Evolutionary conservation across 163 green algal genomes (phyloP).

Genomic region (Scenedesmus sp.): DNA sequence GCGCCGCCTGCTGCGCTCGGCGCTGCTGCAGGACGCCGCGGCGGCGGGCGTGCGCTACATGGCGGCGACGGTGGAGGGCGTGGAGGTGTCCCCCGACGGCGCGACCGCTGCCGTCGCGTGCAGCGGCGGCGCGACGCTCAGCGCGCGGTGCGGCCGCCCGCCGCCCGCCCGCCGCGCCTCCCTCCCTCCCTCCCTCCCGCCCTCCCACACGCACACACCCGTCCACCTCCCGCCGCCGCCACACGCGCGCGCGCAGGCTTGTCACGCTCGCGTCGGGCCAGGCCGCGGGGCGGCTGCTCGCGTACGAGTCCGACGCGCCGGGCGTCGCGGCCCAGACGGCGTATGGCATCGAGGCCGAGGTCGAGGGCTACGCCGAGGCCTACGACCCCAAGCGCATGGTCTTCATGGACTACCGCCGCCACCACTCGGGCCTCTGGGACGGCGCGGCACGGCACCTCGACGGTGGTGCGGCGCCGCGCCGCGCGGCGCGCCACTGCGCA

Average conservation of each 20-base stretch:
- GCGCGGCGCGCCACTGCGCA: too few relatives aligned
- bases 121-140: background rate
- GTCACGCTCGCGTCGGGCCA: slow-evolving; percentile 87
- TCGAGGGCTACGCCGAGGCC: slow-evolving; percentile 52
- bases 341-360: slow-evolving; percentile 91
- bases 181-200: too few relatives aligned
- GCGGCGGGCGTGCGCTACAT: slow-evolving; percentile 81
- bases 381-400: slow-evolving; percentile 85
- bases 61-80: slow-evolving; percentile 65
- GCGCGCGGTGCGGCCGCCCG: slow-evolving; percentile 24
- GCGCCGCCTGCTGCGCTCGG: slow-evolving; percentile 66
- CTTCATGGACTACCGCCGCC: slow-evolving; percentile 98
- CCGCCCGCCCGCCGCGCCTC: too few relatives aligned
- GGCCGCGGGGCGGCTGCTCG: slow-evolving; percentile 85
- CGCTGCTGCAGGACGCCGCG: slow-evolving; percentile 72
- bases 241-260: slow-evolving; percentile 58
- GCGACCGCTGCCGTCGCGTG: slow-evolving; percentile 14
- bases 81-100: slow-evolving; percentile 22
- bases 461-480: slow-evolving; percentile 2
- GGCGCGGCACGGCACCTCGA: slow-evolving; percentile 39
- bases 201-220: too few relatives aligned
- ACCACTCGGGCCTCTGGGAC: slow-evolving; percentile 86
- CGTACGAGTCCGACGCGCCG: slow-evolving; percentile 85
- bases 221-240: too few relatives aligned
- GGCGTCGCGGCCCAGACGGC: slow-evolving; percentile 91